phyloP scores from a whole-genome alignment of 495 filamentous ascomycete genomes.

The Hypoxylon lienhwacheense region DNA sequence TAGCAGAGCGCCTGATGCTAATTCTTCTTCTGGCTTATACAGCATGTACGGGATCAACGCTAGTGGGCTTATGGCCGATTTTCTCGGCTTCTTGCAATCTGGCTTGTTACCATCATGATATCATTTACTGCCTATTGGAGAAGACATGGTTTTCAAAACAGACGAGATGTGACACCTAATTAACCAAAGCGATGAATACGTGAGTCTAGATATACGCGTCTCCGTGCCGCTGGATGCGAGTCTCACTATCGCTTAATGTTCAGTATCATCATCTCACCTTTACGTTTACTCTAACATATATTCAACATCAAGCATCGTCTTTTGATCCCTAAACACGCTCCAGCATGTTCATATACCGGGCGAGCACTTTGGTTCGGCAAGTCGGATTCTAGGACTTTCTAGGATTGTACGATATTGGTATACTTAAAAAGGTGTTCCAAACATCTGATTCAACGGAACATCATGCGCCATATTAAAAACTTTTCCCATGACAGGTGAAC shows the following conservation, averaged over 20 bases:
- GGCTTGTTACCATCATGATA: constrained; percentile 9
- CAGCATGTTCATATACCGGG: constrained; percentile 6
- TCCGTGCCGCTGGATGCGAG: constrained; percentile 6
- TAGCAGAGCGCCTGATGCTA: too few relatives aligned
- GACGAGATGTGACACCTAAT: constrained; percentile 27
- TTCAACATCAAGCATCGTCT: not conserved
- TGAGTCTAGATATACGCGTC: constrained; percentile 7
- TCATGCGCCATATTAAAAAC: constrained; percentile 34
- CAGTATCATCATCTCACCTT: constrained; percentile 1
- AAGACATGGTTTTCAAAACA: constrained; percentile 1
- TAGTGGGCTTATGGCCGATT: constrained; percentile 19
- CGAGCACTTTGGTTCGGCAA: constrained; percentile 14
- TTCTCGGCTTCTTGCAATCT: constrained; percentile 25
- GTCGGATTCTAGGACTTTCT: constrained; percentile 7
- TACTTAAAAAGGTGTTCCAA: constrained; percentile 2
- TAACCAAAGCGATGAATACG: constrained; percentile 10
- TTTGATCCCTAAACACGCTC: not conserved
- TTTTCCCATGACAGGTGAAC: constrained; percentile 8
- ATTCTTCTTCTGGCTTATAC: too few relatives aligned
- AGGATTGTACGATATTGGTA: constrained; percentile 1
- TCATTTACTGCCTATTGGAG: constrained; percentile 36
- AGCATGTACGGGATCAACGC: not conserved
- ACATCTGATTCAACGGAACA: constrained; percentile 24
- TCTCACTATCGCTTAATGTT: constrained; percentile 1
- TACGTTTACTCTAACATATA: not conserved